Conservation (phyloP, 805 yeast species). For the Starmerella ratchasimensis region DNA sequence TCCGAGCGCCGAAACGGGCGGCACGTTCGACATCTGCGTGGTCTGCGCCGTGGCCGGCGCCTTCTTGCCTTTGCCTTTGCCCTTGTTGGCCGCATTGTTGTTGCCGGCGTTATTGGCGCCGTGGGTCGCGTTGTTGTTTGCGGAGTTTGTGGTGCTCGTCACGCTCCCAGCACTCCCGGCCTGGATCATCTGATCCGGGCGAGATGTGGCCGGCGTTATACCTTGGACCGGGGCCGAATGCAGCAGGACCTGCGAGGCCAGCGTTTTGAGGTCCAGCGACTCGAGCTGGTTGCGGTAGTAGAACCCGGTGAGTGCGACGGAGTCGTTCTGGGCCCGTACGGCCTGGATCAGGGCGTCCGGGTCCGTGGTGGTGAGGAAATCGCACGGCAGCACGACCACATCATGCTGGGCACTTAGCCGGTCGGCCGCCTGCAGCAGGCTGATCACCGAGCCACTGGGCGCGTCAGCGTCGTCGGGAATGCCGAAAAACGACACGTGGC, state of each 20-base stretch:
- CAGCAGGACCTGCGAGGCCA: slow-evolving; percentile 48
- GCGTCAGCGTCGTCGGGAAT: slow-evolving; percentile 10
- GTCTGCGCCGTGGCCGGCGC: too few relatives aligned
- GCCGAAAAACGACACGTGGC: slow-evolving; percentile 4
- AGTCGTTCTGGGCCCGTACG: slow-evolving; percentile 55
- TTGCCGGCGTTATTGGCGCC: too few relatives aligned
- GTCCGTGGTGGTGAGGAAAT: slow-evolving; percentile 81
- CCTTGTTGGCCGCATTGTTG: too few relatives aligned
- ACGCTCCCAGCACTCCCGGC: too few relatives aligned
- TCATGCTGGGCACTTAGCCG: slow-evolving; percentile 27
- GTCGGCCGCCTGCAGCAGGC: slow-evolving; percentile 6
- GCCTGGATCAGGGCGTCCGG: slow-evolving; percentile 79
- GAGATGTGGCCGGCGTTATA: too few relatives aligned
- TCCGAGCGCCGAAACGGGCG: too few relatives aligned
- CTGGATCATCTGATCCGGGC: too few relatives aligned
- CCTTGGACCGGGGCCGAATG: too few relatives aligned
- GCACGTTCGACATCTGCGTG: too few relatives aligned
- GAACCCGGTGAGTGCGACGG: slow-evolving; percentile 54
- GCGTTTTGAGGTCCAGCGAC: slow-evolving; percentile 60
- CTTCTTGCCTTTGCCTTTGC: too few relatives aligned
- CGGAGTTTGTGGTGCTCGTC: too few relatives aligned
- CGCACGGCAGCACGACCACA: slow-evolving; percentile 84
- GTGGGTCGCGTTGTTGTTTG: too few relatives aligned
- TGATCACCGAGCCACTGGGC: slow-evolving; percentile 16
- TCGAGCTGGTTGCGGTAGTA: slow-evolving; percentile 64